These are phyloP conservation scores for Imleria badia DNA, from an alignment of 768 basidiomycete genomes.

Conservation along the genomic window DNA sequence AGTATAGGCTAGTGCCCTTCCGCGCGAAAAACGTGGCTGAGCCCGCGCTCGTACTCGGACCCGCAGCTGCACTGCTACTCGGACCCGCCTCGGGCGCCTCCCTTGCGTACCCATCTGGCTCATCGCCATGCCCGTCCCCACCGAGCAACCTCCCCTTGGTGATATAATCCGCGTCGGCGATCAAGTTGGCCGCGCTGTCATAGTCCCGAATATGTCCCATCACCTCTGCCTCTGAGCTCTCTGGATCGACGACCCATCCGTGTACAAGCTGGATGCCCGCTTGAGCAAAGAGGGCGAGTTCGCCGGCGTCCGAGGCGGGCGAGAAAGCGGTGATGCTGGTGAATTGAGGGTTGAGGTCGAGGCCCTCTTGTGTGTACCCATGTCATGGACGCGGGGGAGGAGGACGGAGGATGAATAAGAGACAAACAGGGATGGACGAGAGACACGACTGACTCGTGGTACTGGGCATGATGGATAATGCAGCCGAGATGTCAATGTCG, in stretches of 20 bases:
- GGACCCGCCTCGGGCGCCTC: background rate
- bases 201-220: constrained; percentile 62
- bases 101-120: background rate
- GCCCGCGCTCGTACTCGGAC: constrained; percentile 8
- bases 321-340: constrained; percentile 66
- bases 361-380: too few relatives aligned
- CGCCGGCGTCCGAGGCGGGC: constrained; percentile 65
- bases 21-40: background rate
- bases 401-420: background rate
- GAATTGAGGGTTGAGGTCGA: constrained; percentile 88
- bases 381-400: too few relatives aligned
- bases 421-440: background rate
- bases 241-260: constrained; percentile 62
- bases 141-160: constrained; percentile 59
- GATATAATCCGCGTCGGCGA: constrained; percentile 79
- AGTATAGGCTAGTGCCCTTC: constrained; percentile 32
- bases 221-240: constrained; percentile 54
- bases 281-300: constrained; percentile 82
- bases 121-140: background rate
- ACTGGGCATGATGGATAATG: constrained; percentile 44
- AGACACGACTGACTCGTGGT: constrained; percentile 63
- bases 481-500: constrained; percentile 34
- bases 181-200: constrained; percentile 68
- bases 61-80: background rate
- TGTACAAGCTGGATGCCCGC: constrained; percentile 81